These are phyloP conservation scores for Candida patagonica DNA, from an alignment of 805 yeast species.

Conservation along the genomic window DNA sequence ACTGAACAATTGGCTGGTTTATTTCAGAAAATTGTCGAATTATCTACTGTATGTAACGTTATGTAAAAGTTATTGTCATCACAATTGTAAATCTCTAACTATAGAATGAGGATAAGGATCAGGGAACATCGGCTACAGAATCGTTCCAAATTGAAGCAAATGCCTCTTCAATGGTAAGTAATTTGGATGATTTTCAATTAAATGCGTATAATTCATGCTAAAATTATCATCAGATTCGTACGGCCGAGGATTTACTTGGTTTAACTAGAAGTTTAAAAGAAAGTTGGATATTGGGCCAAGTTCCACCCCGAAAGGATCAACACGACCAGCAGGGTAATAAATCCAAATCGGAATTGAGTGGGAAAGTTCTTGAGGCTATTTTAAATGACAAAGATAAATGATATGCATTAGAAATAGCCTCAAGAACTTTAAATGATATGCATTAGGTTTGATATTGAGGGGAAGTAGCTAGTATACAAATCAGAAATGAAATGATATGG, in stretches of 20 bases:
- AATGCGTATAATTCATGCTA: constrained; percentile 25
- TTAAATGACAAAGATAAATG: background rate
- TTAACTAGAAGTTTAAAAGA: constrained; percentile 32
- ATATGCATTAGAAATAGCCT: background rate
- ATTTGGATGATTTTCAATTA: background rate
- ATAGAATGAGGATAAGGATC: constrained; percentile 24
- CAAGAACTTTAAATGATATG: too few relatives aligned
- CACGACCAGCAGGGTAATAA: constrained; percentile 2
- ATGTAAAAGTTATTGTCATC: background rate
- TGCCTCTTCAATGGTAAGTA: constrained; percentile 25
- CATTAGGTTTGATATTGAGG: too few relatives aligned
- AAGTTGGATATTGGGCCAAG: constrained; percentile 35
- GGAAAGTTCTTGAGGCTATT: constrained; percentile 7
- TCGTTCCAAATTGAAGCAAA: constrained; percentile 31
- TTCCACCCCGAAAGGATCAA: constrained; percentile 17
- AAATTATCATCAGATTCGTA: constrained; percentile 20
- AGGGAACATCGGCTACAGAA: constrained; percentile 30
- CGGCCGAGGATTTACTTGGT: constrained; percentile 31
- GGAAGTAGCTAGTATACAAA: too few relatives aligned
- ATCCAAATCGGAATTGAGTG: background rate
- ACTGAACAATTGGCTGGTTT: constrained; percentile 20
- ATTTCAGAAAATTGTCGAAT: constrained; percentile 22
- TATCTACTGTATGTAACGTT: constrained; percentile 18
- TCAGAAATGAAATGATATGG: too few relatives aligned
- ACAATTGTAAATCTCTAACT: constrained; percentile 3